Percentiles rank a stretch among this genome's conserved stretches.
These are phyloP conservation scores for Solioccasus polychromus DNA, from an alignment of 768 basidiomycete genomes.

Conservation along the genomic window DNA sequence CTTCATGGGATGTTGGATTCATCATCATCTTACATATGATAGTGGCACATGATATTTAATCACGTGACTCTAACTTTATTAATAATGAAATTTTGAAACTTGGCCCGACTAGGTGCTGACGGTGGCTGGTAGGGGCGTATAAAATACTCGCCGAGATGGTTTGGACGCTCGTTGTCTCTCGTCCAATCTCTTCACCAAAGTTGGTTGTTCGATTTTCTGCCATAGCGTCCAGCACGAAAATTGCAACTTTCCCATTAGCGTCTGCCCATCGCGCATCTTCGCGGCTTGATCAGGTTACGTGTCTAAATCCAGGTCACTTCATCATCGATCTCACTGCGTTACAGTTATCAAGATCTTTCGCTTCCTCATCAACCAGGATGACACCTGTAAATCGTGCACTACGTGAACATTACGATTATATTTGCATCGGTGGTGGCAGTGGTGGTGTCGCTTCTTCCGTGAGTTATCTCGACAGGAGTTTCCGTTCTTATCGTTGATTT, in stretches of 20 bases:
- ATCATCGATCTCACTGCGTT: slow-evolving; percentile 3
- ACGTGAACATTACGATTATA: slow-evolving; percentile 71
- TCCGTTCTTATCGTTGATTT: neutral
- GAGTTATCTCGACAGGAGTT: slow-evolving; percentile 29
- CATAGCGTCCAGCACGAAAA: slow-evolving; percentile 12
- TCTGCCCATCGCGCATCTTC: slow-evolving; percentile 7
- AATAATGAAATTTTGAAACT: slow-evolving; percentile 1
- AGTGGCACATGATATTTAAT: slow-evolving; percentile 12
- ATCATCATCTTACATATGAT: too few species aligned
- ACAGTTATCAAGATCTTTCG: slow-evolving; percentile 49
- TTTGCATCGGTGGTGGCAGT: slow-evolving; percentile 91
- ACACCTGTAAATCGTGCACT: slow-evolving; percentile 68
- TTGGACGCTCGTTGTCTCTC: neutral
- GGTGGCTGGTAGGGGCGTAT: slow-evolving; percentile 7
- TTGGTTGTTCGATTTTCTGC: slow-evolving; percentile 7
- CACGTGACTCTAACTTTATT: slow-evolving; percentile 16
- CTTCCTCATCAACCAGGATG: slow-evolving; percentile 49
- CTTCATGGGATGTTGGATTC: too few species aligned
- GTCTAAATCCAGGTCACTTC: neutral
- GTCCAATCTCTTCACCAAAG: slow-evolving; percentile 7
- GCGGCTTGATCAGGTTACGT: slow-evolving; percentile 28
- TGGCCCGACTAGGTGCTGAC: slow-evolving; percentile 22
- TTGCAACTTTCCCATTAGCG: slow-evolving; percentile 4
- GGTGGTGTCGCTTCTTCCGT: slow-evolving; percentile 90
- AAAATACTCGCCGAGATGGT: slow-evolving; percentile 20